Base-by-base conservation (phyloP, 495 filamentous ascomycete genomes). In the Hypoxylon lenormandii region DNA sequence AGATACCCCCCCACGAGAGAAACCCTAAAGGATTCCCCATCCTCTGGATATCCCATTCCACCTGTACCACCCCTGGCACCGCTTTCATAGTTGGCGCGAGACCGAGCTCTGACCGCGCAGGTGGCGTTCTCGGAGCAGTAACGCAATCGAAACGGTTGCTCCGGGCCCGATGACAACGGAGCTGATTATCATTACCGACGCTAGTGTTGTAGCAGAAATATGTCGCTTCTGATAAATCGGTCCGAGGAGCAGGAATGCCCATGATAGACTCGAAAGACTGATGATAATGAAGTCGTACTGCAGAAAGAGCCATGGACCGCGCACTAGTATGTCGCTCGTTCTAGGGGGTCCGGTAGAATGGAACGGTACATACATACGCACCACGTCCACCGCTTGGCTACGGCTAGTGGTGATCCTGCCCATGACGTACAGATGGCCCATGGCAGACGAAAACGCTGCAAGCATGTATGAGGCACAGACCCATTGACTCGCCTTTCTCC, bases 201-300 rank as follows among this genome's bases (percentile, higher is more conserved):
- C 21, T 11, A 55, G 19, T 2, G 37, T 15, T 15, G 23, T 6
- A 26, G 36, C 5, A 23, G 52, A 42, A 23, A 43, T n/a, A 10
- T 28, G 36, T 21, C 33, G 3, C 36, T 4, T 16, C 3, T 19
- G 52, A 42, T 16, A 38, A 26, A 28, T 43, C 52, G 33, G 36
- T 42, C 21, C 19, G 36, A 55, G 52, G 19, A 55, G 36, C 4
- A 50, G 8, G 11, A 72, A 75, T 7, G 58, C 63, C 71, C 71
- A 74, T 10, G 46, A 48, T 22, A 74, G 21, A 22, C 63, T 70
- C 30, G 71, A 55, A 2, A 67, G 26, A n/a, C 48, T 48, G 33
- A 70, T 63, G 50, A 74, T 74, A 12, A 62, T 61, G 13, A 64
- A n/a, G 59, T 74, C 71, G 19, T 56, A 71, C 45, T 74, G 66